Percentiles rank a stretch among this genome's conserved stretches.
phyloP scores from a whole-genome alignment of 106 monocot genomes.

The Triglochin maritima region DNA sequence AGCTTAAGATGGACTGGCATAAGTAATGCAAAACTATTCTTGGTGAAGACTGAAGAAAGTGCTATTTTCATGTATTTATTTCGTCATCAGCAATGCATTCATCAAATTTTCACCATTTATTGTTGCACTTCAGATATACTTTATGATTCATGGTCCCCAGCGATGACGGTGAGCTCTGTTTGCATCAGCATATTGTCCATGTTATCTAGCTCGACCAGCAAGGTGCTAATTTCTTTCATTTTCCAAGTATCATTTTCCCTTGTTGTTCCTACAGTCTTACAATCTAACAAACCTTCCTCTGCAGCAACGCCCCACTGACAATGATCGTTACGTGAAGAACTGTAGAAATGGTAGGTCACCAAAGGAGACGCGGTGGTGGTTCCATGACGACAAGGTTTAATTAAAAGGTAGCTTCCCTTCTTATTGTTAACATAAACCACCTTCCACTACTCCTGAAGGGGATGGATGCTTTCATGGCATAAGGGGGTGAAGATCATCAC shows the following conservation, averaged over 20 bases:
- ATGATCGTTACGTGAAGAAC: constrained; percentile 30
- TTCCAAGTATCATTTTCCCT: background rate
- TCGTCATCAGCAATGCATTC: too few species aligned
- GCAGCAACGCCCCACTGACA: constrained; percentile 26
- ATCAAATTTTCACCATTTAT: too few species aligned
- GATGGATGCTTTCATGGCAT: background rate
- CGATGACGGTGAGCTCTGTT: constrained; percentile 27
- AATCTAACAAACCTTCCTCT: background rate
- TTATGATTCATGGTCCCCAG: constrained; percentile 33
- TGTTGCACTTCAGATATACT: constrained; percentile 16
- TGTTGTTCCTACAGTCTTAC: too few species aligned
- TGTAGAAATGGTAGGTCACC: constrained; percentile 33
- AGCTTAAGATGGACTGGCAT: too few species aligned
- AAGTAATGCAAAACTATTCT: too few species aligned
- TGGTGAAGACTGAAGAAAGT: too few species aligned
- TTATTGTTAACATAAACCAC: background rate
- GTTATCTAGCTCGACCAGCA: constrained; percentile 23
- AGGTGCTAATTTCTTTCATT: constrained; percentile 2
- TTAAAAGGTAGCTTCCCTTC: background rate
- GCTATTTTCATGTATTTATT: too few species aligned
- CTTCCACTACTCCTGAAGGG: background rate
- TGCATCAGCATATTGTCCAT: constrained; percentile 32
- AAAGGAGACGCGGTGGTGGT: constrained; percentile 35
- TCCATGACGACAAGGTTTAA: constrained; percentile 35
- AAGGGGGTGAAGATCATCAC: background rate